phyloP scores from a whole-genome alignment of 139 green algal species.

The Chlorella sp. region DNA sequence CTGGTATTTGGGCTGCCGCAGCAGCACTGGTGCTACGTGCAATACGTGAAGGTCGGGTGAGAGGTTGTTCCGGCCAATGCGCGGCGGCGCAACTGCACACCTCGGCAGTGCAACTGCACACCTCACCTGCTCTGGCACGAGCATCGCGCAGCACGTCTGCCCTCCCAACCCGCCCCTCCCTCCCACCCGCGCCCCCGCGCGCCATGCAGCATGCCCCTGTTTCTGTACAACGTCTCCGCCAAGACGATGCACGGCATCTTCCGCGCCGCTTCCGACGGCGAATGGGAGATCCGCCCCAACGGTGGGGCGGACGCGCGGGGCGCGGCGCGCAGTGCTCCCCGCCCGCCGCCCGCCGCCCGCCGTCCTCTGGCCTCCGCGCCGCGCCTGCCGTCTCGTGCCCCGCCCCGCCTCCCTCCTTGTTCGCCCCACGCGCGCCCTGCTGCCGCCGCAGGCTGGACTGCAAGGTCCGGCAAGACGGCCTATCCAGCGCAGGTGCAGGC shows the following conservation, averaged over 20 bases:
- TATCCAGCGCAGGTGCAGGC: background rate
- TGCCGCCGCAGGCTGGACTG: no score
- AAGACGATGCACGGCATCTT: conserved; percentile 61
- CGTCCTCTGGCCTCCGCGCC: no score
- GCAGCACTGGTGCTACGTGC: conserved; percentile 58
- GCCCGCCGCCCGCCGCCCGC: no score
- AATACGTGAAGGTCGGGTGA: conserved; percentile 46
- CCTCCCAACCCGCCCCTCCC: background rate
- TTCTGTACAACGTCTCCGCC: conserved; percentile 64
- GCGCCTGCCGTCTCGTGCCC: no score
- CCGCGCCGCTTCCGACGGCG: conserved; percentile 27
- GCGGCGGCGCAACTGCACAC: no score
- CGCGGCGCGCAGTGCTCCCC: no score
- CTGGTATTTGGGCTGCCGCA: conserved; percentile 53
- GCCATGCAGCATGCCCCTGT: conserved; percentile 55
- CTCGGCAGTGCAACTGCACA: background rate
- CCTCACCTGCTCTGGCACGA: no score
- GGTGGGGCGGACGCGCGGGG: conserved; percentile 22
- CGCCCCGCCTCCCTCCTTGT: no score
- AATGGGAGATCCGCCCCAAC: conserved; percentile 51
- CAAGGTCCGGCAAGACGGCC: background rate
- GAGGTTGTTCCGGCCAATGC: no score
- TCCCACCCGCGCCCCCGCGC: background rate
- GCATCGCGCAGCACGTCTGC: background rate
- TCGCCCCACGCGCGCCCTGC: no score